Evolutionary conservation across 371 early-diverging fungal genomes (phyloP), one percentile per base, ranked within the genome.

Genomic region (Mucor saturninus): DNA sequence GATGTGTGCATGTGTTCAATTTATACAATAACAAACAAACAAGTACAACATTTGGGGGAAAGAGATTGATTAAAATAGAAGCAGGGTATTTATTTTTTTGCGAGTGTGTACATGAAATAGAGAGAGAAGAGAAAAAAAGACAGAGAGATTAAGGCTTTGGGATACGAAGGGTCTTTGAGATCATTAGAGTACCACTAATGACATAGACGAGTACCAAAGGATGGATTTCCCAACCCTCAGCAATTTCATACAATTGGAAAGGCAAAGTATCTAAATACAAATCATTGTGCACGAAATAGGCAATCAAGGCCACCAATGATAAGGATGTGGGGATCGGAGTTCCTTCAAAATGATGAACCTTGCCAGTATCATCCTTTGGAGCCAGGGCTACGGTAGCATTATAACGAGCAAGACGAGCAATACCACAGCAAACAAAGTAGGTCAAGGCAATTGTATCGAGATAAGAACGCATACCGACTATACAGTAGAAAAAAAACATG

Each of bases 381-480:
- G 90, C 61, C 43, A 83, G 76, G 8, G 93, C 93, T 0, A 94
- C 91, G 0, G 94, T 94, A 7, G 93, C 93, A 68, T 96, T 96
- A 75, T 88, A 96, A 28, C 95, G 78, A 5, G 96, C 96, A 56
- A 95, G 77, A 40, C 96, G 87, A 30, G 95, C 90, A 60, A 95
- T 88, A 30, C 95, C 96, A 66, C 95, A 94, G 68, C 87, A 87
- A 14, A 96, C 91, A 84, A 96, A 96, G 74, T 91, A 90, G 0
- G 89, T 83, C 67, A 96, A 79, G 3, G 91, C 84, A 26, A 86
- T 69, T 11, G 89, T 81, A 71, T 96, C 96, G 15, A 91, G 68
- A 62, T 86, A 85, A 31, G 91, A 89, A 60, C 92, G 93, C 81
- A 96, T 86, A 29, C 96, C 96, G 55, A 93, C 84, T 56, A 67